Base-by-base conservation (phyloP, 192 early-diverging fungal species). In the Umbelopsis sp. region DNA sequence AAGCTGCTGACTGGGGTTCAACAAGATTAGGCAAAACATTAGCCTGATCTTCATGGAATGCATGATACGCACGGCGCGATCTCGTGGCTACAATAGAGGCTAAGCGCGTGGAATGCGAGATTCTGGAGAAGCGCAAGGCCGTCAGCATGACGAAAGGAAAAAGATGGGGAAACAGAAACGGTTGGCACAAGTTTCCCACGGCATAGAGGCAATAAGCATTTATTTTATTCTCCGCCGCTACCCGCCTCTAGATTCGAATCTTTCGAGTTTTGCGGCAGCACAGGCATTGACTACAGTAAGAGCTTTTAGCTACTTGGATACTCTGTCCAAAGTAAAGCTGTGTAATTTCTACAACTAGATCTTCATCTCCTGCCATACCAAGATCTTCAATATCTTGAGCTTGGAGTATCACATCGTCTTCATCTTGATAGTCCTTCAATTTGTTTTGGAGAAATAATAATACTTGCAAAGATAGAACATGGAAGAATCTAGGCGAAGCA, bases 11-110 rank as follows among this genome's bases (percentile, higher is more conserved):
- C 29, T 86, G 78, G 21, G 82, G 86, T 71, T 93, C 91, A 45
- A 95, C 78, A 26, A 85, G 86, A 81, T 89, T 90, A 59, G 89
- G 87, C 43, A 95, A 79, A 47, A 92, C 81, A 32, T 81, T 85
- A 44, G 84, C 82, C 75, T 71, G 67, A 53, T 83, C 81, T 68
- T 88, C 87, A 68, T 85, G 84, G 31, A 66, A 73, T 6, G 69
- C 29, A 65, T 83, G 81, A 31, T 80, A 83, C 25, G 32, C 45
- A 36, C 71, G 71, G 3, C 49, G 32, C n/a, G 56, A 62, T 34
- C 31, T 29, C 8, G 56, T n/a, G 26, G 56, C 56, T 0, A 34
- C 31, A 34, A 62, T 62, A 17, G 29, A 8, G 25, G 26, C n/a
- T 20, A 32, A 31, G 26, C 56, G 56, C 56, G 14, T 20, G 2